Conservation (phyloP, 164 flowering plant genomes). For the Vitis vinifera region ASM3070453v1 NC_081815.1:1796501-1797000, state of each 20-base stretch:
- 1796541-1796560: too few species aligned
- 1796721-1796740: too few species aligned
- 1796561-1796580: too few species aligned
- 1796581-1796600: too few species aligned
- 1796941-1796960: slow-evolving; percentile 58
- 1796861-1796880: slow-evolving; percentile 32
- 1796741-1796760: neutral
- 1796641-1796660: too few species aligned
- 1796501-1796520: neutral
- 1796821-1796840: slow-evolving; percentile 62
- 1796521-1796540: neutral
- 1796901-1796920: slow-evolving; percentile 54
- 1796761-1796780: neutral
- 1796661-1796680: too few species aligned
- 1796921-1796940: slow-evolving; percentile 53
- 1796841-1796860: slow-evolving; percentile 49
- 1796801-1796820: slow-evolving; percentile 55
- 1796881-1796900: slow-evolving; percentile 68
- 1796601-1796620: too few species aligned
- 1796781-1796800: neutral
- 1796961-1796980: slow-evolving; percentile 65
- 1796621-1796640: too few species aligned
- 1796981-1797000: slow-evolving; percentile 65
- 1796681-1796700: too few species aligned
- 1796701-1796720: too few species aligned